Conservation (phyloP, 768 basidiomycete species). For the Mrakia gelida region DNA sequence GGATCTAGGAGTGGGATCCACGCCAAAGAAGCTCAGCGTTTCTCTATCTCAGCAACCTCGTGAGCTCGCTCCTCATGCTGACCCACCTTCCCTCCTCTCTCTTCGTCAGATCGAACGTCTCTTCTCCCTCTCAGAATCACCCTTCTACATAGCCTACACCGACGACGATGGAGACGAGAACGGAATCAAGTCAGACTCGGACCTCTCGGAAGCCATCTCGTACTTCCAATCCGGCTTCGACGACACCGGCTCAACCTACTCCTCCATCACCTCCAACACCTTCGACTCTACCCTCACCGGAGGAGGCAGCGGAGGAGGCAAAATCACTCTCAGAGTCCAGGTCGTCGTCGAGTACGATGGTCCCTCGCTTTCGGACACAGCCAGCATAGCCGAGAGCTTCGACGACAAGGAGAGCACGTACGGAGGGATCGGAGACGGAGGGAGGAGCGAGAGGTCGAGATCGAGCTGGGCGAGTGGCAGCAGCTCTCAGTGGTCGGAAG, state of each 20-base stretch:
- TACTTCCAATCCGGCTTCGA: slow-evolving; percentile 77
- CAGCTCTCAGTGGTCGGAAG: slow-evolving; percentile 9
- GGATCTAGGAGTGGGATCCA: too few relatives aligned
- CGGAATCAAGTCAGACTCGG: slow-evolving; percentile 62
- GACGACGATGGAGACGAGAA: slow-evolving; percentile 55
- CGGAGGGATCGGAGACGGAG: slow-evolving; percentile 14
- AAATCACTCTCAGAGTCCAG: slow-evolving; percentile 70
- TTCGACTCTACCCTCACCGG: slow-evolving; percentile 49
- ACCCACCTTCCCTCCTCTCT: background rate
- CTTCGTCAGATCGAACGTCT: slow-evolving; percentile 69
- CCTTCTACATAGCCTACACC: slow-evolving; percentile 73
- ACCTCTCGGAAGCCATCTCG: slow-evolving; percentile 78
- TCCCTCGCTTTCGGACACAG: slow-evolving; percentile 82
- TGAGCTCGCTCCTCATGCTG: background rate
- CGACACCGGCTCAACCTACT: slow-evolving; percentile 63
- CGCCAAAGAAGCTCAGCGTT: background rate
- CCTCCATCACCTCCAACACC: slow-evolving; percentile 53
- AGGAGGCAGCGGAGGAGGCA: slow-evolving; percentile 50
- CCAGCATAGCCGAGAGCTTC: slow-evolving; percentile 55
- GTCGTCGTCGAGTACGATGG: slow-evolving; percentile 86
- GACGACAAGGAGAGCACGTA: slow-evolving; percentile 22
- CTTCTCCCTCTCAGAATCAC: slow-evolving; percentile 65
- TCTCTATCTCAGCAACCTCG: background rate
- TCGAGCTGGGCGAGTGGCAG: slow-evolving; percentile 24
- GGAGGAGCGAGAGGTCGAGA: slow-evolving; percentile 15